Evolutionary conservation across 2,329 filamentous ascomycete species (phyloP).

Genomic region (Exophiala sp.): DNA sequence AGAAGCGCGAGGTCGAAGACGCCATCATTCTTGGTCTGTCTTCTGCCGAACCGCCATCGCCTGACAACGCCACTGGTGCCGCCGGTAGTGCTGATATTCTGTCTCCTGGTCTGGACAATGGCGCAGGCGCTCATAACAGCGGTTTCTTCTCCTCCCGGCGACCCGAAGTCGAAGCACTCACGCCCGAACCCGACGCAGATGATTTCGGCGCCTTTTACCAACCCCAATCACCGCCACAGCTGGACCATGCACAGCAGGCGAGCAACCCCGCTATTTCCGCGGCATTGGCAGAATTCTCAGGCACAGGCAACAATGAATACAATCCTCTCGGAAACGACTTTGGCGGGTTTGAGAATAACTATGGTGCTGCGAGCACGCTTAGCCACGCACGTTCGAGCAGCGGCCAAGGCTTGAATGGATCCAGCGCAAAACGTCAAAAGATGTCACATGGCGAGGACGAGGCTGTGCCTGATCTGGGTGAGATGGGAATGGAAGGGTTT

Average conservation of each 20-base stretch:
- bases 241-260: neutral
- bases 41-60: conserved; percentile 51
- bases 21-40: conserved; percentile 82
- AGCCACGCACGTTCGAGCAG: conserved; percentile 14
- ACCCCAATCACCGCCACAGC: conserved; percentile 2
- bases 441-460: conserved; percentile 43
- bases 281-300: conserved; percentile 22
- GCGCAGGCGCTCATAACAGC: conserved; percentile 1
- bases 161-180: conserved; percentile 28
- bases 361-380: conserved; percentile 17
- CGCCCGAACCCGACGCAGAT: conserved; percentile 21
- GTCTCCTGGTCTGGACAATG: conserved; percentile 1
- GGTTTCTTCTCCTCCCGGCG: conserved; percentile 11
- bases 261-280: conserved; percentile 25
- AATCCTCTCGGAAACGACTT: conserved; percentile 1
- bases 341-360: conserved; percentile 1
- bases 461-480: conserved; percentile 37
- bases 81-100: conserved; percentile 25
- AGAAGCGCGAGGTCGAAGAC: conserved; percentile 85
- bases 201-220: neutral
- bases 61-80: conserved; percentile 42
- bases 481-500: conserved; percentile 27
- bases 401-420: conserved; percentile 29
- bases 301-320: conserved; percentile 5
- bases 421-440: conserved; percentile 49